Percentiles rank a stretch among this genome's conserved stretches.
Conservation (phyloP, 208 protist species). For the Trichomonas tenax region DNA sequence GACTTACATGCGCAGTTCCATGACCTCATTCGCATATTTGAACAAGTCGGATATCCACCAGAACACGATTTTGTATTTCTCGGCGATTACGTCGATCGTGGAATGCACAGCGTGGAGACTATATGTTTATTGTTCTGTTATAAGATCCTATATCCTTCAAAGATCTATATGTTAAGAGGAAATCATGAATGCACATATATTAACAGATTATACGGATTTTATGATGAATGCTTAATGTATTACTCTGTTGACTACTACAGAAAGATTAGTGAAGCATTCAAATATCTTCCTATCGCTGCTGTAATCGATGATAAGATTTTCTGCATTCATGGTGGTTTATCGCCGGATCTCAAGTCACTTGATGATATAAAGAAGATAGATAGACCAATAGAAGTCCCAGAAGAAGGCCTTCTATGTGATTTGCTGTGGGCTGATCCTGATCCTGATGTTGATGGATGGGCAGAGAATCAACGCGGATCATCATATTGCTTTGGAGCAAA, state of each 20-base stretch:
- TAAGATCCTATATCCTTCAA: neutral
- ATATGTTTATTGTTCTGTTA: neutral
- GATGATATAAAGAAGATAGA: neutral
- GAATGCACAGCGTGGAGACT: neutral
- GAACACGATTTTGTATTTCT: neutral
- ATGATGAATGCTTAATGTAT: neutral
- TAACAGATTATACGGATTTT: neutral
- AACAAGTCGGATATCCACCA: neutral
- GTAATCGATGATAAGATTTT: slow-evolving; percentile 7
- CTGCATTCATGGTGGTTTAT: neutral
- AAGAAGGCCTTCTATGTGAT: slow-evolving; percentile 84
- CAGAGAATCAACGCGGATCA: slow-evolving; percentile 90
- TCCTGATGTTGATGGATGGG: slow-evolving; percentile 62
- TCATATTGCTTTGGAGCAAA: slow-evolving; percentile 91
- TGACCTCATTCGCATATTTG: neutral
- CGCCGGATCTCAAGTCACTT: neutral
- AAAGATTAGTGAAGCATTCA: neutral
- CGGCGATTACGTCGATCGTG: slow-evolving; percentile 6
- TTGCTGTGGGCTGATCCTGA: slow-evolving; percentile 97
- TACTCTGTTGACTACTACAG: slow-evolving; percentile 30
- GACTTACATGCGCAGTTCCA: neutral
- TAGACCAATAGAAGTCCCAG: neutral
- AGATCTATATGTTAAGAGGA: neutral
- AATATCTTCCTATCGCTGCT: neutral
- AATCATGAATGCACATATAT: neutral